Percentiles rank a stretch among this genome's conserved stretches.
These are phyloP conservation scores for Pythium vanterpoolii DNA, from an alignment of 352 stramenopile genomes.

Conservation along the genomic window DNA sequence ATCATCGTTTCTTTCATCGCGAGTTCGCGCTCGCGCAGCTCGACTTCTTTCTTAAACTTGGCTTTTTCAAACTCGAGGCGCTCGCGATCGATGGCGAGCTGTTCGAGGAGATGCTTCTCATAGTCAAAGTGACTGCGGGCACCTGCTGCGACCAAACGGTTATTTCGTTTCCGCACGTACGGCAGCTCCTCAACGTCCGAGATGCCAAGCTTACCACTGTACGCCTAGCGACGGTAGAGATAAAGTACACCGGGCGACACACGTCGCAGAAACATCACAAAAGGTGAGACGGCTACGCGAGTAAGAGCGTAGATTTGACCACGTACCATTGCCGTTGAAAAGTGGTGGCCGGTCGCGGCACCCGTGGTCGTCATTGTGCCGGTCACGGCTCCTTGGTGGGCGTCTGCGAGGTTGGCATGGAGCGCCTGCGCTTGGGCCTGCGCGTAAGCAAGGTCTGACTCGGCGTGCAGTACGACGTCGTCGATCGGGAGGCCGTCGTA, in stretches of 20 bases:
- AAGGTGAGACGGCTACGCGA: too few species aligned
- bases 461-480: conserved; percentile 58
- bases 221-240: conserved; percentile 18
- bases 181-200: conserved; percentile 26
- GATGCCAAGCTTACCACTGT: conserved; percentile 32
- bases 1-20: conserved; percentile 61
- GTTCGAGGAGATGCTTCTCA: conserved; percentile 69
- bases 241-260: neutral
- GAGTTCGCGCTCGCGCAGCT: conserved; percentile 65
- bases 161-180: conserved; percentile 33
- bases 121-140: conserved; percentile 57
- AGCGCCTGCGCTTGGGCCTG: conserved; percentile 44
- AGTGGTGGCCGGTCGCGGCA: conserved; percentile 12
- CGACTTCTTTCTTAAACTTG: conserved; percentile 72
- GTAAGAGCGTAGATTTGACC: too few species aligned
- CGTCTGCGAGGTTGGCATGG: conserved; percentile 28
- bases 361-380: conserved; percentile 6
- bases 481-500: conserved; percentile 70
- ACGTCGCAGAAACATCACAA: neutral
- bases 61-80: conserved; percentile 68
- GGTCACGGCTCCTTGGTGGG: conserved; percentile 27
- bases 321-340: conserved; percentile 46
- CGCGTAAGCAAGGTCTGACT: conserved; percentile 59
- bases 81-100: conserved; percentile 68
- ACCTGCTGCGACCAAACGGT: conserved; percentile 29